Conservation (phyloP, 1,284 basidiomycete genomes). For the Singerocomus inundabilis region DNA sequence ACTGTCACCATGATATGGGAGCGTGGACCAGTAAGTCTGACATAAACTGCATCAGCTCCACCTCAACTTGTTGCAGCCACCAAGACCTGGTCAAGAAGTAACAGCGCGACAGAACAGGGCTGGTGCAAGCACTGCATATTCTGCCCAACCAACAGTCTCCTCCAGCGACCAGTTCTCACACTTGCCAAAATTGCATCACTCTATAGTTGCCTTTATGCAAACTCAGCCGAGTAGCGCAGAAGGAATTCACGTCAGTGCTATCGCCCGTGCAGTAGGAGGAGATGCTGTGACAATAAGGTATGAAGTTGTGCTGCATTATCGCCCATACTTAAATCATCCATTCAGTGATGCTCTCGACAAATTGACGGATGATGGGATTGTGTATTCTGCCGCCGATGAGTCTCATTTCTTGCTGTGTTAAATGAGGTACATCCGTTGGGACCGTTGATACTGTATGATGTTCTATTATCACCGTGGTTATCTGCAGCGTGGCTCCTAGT, state of each 20-base stretch:
- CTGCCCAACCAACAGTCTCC: conserved; percentile 24
- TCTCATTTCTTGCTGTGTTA: conserved; percentile 46
- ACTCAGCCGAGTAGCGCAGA: conserved; percentile 44
- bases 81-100: conserved; percentile 24
- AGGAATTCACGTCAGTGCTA: conserved; percentile 62
- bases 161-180: conserved; percentile 50
- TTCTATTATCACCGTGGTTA: background rate
- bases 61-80: conserved; percentile 23
- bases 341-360: conserved; percentile 63
- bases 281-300: conserved; percentile 51
- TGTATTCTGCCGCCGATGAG: conserved; percentile 71
- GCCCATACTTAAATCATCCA: background rate
- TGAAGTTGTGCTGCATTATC: conserved; percentile 12
- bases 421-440: background rate
- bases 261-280: conserved; percentile 50
- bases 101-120: conserved; percentile 15
- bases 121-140: conserved; percentile 27
- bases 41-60: background rate
- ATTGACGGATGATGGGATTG: conserved; percentile 65
- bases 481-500: background rate
- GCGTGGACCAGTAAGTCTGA: conserved; percentile 42
- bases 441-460: background rate
- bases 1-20: conserved; percentile 47
- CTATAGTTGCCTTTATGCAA: conserved; percentile 62
- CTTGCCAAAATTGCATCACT: conserved; percentile 60